Base-by-base conservation (phyloP, 352 stramenopile genomes). In the Phytophthora hybrid region DNA sequence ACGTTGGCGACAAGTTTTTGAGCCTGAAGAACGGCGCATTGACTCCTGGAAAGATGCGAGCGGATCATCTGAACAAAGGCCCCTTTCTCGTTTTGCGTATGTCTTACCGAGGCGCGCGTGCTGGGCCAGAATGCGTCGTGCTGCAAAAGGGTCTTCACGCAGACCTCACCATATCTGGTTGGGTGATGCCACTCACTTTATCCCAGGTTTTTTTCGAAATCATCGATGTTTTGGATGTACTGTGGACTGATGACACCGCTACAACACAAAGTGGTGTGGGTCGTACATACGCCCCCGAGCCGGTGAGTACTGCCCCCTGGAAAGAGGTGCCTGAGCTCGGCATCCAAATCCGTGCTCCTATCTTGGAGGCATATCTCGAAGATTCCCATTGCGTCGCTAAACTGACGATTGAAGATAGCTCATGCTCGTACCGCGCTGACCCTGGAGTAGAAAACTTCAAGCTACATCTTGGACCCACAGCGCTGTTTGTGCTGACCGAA, bases 301-400 rank as follows among this genome's bases (percentile, higher is more conserved):
- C 62, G 31, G 19, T 52, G n/a, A 68, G 47, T 23, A 37, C 63
- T 47, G 31, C 59, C 39, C 47, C 85, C 0, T 93, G 77, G 87
- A 90, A 83, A 68, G 76, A 90, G 53, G 88, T 96, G 3, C 78
- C 85, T 5, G 87, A 92, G 44, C 73, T 97, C 53, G 74, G 55
- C 4, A 77, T 95, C 11, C 86, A 94, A 55, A 89, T 96, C 73
- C 87, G 86, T 26, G 87, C 84, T 54, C 88, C 89, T 31, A 92
- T 96, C 53, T 59, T 97, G 29, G 90, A 97, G 73, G 89, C 85
- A 8, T 97, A 97, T 26, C 66, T 97, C 14, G 90, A 96, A 79
- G 90, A 97, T 71, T 90, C 84, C 23, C 85, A 97, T 52, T 96
- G 89, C 66, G 90, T 97, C 1, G 90, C 89, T 32, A 97, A 97